These are phyloP conservation scores for Haemoproteus tartakovskyi DNA, from an alignment of 169 alveolate species.

Conservation along the genomic window DNA sequence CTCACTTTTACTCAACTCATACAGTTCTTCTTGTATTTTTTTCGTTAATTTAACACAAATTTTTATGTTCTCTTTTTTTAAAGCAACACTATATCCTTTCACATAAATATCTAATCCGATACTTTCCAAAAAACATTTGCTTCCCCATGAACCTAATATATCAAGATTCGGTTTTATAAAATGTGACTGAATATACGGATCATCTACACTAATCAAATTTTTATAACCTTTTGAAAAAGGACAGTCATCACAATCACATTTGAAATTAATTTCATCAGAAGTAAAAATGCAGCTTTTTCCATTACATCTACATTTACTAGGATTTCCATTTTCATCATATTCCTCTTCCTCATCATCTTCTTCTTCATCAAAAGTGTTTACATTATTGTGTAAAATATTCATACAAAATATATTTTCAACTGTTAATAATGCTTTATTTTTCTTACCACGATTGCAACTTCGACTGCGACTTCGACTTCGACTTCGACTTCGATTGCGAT, in stretches of 20 bases:
- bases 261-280: constrained; percentile 61
- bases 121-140: constrained; percentile 74
- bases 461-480: too few species aligned
- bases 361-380: constrained; percentile 65
- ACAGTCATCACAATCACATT: constrained; percentile 62
- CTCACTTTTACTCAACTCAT: constrained; percentile 70
- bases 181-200: constrained; percentile 64
- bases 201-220: constrained; percentile 55
- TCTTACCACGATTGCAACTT: constrained; percentile 3
- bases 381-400: constrained; percentile 63
- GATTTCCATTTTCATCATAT: constrained; percentile 16
- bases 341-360: constrained; percentile 63
- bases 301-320: constrained; percentile 53
- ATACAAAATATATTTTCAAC: constrained; percentile 61
- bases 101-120: constrained; percentile 72
- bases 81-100: constrained; percentile 71
- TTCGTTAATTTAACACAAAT: constrained; percentile 72
- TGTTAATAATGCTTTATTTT: constrained; percentile 32
- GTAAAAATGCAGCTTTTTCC: constrained; percentile 52
- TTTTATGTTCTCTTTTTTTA: constrained; percentile 69
- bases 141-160: constrained; percentile 79
- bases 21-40: constrained; percentile 69
- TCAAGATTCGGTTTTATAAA: constrained; percentile 69
- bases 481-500: too few species aligned
- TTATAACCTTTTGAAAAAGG: constrained; percentile 64